Base-by-base conservation (phyloP, 23 red algal genomes). In the Gracilaria gracilis region DNA sequence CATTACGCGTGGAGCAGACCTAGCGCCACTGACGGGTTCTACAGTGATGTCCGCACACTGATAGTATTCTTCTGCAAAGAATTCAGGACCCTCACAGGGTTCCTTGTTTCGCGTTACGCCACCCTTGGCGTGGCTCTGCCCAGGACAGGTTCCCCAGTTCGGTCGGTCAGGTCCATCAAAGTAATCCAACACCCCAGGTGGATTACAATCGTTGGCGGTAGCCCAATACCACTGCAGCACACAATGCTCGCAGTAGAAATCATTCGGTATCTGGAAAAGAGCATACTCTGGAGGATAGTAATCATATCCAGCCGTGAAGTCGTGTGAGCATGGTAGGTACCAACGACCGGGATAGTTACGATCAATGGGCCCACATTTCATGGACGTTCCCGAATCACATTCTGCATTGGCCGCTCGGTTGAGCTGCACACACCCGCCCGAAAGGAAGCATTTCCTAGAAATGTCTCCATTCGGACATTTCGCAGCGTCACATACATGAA, bases 191-290 rank as follows among this genome's bases (percentile, higher is more conserved):
- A 94, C 69, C 9, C 91, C 91, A 59, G 70, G 65, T 11, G 91
- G 91, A 39, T 94, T 94, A 61, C 91, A 94, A 74, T 28, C 23
- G 35, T 94, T 94, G 3, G 65, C 91, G 0, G 91, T 15, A 20
- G 47, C 82, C 91, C 91, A 94, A 55, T 87, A 94, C 80, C 80
- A 94, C 42, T 94, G 91, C 39, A 94, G 55, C 2, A 94, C 91
- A 35, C 91, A 94, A 67, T 94, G 91, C 42, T 94, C 71, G 74
- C 91, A 94, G 4, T 29, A 38, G 7, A 87, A 67, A 71, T 81
- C 72, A 20, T 23, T 4, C 4, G 91, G 91, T 1, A 94, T 69
- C 25, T 81, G 79, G 39, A 80, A 90, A 24, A 9, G 38, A 0
- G 55, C 73, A 29, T 75, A 75, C 21, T 67, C 38, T 3, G 42